Evolutionary conservation across 2,329 filamentous ascomycete genomes (phyloP), one percentile per base, ranked within the genome.

Genomic region (Coniochaeta sp.): DNA sequence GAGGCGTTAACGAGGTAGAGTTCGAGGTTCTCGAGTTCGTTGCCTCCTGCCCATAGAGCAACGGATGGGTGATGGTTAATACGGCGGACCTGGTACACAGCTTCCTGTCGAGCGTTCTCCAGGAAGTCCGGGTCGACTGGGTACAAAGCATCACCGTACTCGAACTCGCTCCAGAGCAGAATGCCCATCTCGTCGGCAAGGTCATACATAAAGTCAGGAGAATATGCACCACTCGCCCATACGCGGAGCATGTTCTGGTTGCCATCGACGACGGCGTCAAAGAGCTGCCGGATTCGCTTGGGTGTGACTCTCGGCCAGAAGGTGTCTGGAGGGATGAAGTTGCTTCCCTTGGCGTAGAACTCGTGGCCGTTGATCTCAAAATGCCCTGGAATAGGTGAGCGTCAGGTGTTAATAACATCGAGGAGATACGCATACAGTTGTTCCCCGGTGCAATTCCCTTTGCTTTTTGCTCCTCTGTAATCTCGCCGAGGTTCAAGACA

Each of bases 241-340:
- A 87, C 79, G 6, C 84, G 77, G 3, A 87, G 75, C 83, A 87
- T 86, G 65, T 87, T 87, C 67, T 87, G 84, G 62, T 87, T 85
- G 2, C 81, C 83, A 26, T 77, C 77, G 1, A 83, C 74, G 2
- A 81, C 80, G 0, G 81, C 77, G 59, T 84, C 74, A 58, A 87
- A 83, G 0, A 86, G 71, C 40, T 77, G 73, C 6, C 71, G 69
- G 64, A 88, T 83, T 50, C 77, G 78, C 0, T 72, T 71, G 26
- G 74, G 69, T 0, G 82, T 86, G 6, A 87, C 83, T 50, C 83
- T 75, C 1, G 84, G 79, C 83, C 84, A 87, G 68, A 88, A 87
- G 2, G 79, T 77, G 67, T 87, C 84, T 0, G 82, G 83, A 0
- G 84, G 84, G 57, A 87, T 84, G 63, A 87, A 81, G 63, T 87